Base-by-base conservation (phyloP, 2,329 filamentous ascomycete species). In the Beauveria medogensis region DNA sequence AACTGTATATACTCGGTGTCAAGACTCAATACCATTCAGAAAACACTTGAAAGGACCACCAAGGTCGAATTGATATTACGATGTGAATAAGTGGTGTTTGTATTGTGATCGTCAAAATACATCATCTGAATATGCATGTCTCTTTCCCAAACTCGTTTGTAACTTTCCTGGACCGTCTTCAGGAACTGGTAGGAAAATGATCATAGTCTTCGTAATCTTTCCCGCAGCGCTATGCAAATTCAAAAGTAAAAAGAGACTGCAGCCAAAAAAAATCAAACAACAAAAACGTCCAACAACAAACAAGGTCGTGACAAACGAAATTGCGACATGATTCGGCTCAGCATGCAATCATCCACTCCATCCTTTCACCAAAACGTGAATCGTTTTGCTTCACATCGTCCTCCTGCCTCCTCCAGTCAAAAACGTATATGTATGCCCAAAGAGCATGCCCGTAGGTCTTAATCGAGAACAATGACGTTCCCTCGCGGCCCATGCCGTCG, bases 201-300 rank as follows among this genome's bases (percentile, higher is more conserved):
- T 51, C 46, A 50, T 51, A 40, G 46, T 50, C 34, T 40, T 37
- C 8, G 43, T 51, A 16, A 24, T 51, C n/a, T 52, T 59, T 58
- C 46, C 48, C 56, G 56, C 56, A 59, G 40, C 56, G 56, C 56
- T 59, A 59, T 59, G 56, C 56, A 58, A 58, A 58, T 41, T 26
- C 5, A 22, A 8, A 43, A 30, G 18, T 24, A 16, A 34, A 59
- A 10, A 52, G 18, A 58, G 16, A 30, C 14, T 18, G 34, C 37
- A 44, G 16, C 20, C 30, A 24, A 58, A 55, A 22, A 22, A 7
- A 8, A 12, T 44, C 16, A 6, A 43, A 16, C 14, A n/a, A n/a
- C 50, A 46, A 28, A 44, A 14, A 46, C n/a, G 10, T 6, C 9
- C 18, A 22, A 5, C 18, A 46, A 12, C 8, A 40, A 52, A 52